Conservation (phyloP, 148 eudicot species). For the Fallopia convolvulus region DNA sequence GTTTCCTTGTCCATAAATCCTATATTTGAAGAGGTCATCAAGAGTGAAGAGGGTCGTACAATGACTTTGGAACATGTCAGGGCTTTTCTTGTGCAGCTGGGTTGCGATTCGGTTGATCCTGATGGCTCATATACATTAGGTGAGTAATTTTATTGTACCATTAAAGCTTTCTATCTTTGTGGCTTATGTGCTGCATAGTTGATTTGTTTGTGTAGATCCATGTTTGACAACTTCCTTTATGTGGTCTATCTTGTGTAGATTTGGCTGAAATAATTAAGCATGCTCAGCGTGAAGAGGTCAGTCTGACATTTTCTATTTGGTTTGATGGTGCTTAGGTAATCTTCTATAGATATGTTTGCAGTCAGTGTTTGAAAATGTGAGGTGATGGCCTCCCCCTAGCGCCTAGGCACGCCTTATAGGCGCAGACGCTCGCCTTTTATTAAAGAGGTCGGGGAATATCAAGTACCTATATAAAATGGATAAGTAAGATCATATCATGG, state of each 20-base stretch:
- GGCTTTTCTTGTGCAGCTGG: conserved; percentile 55
- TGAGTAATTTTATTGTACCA: background rate
- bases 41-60: conserved; percentile 52
- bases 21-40: conserved; percentile 68
- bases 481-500: too few relatives aligned
- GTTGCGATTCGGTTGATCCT: conserved; percentile 35
- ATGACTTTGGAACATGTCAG: conserved; percentile 71
- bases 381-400: too few relatives aligned
- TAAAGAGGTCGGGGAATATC: too few relatives aligned
- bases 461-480: too few relatives aligned
- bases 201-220: background rate
- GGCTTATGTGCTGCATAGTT: background rate
- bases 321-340: background rate
- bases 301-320: conserved; percentile 3
- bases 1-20: conserved; percentile 53
- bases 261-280: conserved; percentile 51
- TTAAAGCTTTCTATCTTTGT: background rate
- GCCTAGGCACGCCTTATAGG: too few relatives aligned
- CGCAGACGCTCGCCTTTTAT: too few relatives aligned
- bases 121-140: conserved; percentile 30
- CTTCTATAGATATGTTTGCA: background rate
- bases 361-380: too few relatives aligned
- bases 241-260: conserved; percentile 32
- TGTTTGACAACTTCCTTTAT: background rate
- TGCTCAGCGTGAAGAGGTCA: conserved; percentile 73